Percentiles rank a stretch among this genome's conserved stretches.
Conservation (phyloP, 768 basidiomycete genomes). For the Ephemerocybe angulata region DNA sequence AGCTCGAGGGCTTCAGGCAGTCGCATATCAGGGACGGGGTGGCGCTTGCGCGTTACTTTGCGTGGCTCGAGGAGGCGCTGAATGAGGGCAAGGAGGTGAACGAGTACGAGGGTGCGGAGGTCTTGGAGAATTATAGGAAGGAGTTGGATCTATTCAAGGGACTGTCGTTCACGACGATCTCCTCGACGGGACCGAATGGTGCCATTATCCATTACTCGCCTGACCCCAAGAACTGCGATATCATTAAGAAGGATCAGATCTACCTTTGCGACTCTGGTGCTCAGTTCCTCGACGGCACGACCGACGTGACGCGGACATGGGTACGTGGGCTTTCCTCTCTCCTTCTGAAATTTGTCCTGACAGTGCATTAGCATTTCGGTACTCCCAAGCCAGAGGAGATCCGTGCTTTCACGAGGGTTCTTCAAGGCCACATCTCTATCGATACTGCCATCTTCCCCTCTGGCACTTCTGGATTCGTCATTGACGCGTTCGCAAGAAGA, state of each 20-base stretch:
- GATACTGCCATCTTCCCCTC: slow-evolving; percentile 81
- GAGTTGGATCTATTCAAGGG: slow-evolving; percentile 80
- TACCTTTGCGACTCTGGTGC: slow-evolving; percentile 78
- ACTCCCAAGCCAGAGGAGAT: slow-evolving; percentile 78
- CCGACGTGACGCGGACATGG: slow-evolving; percentile 90
- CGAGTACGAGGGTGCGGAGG: slow-evolving; percentile 77
- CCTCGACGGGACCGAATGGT: slow-evolving; percentile 87
- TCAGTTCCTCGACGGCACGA: slow-evolving; percentile 91
- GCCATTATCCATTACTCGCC: slow-evolving; percentile 95
- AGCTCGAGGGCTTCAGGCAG: slow-evolving; percentile 87
- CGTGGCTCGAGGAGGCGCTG: slow-evolving; percentile 90
- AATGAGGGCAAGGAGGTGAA: slow-evolving; percentile 55
- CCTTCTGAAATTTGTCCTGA: background rate
- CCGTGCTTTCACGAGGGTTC: slow-evolving; percentile 85
- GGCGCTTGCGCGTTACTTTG: slow-evolving; percentile 84
- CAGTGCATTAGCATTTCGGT: slow-evolving; percentile 71
- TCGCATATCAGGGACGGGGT: slow-evolving; percentile 87
- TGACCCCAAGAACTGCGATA: slow-evolving; percentile 65
- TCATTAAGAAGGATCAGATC: slow-evolving; percentile 69
- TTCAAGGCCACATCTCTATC: slow-evolving; percentile 89
- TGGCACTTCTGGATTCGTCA: slow-evolving; percentile 64
- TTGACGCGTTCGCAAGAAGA: slow-evolving; percentile 74
- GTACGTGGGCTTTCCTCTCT: slow-evolving; percentile 33
- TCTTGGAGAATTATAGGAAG: slow-evolving; percentile 80
- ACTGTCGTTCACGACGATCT: slow-evolving; percentile 89